Evolutionary conservation across 2,329 filamentous ascomycete genomes (phyloP).

Genomic region (Trichoderma atroviride): DNA sequence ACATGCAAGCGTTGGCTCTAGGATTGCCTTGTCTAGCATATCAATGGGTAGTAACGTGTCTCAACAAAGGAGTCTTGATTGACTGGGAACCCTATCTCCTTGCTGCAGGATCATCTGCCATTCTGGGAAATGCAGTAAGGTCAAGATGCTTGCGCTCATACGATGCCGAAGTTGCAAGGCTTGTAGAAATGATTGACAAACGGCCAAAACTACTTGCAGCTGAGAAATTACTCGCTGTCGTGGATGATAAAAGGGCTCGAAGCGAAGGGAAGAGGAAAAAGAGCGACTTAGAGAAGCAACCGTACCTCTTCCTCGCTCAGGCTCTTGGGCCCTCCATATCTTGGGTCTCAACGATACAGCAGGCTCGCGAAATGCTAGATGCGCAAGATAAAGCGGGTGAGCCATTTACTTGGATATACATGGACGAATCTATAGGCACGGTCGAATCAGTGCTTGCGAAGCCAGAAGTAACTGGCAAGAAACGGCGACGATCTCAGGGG

Average conservation of each 20-base stretch:
- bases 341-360: conserved; percentile 64
- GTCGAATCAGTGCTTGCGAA: conserved; percentile 52
- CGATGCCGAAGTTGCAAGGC: conserved; percentile 56
- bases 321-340: conserved; percentile 75
- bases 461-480: conserved; percentile 41
- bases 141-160: conserved; percentile 71
- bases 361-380: conserved; percentile 63
- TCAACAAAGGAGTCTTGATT: conserved; percentile 62
- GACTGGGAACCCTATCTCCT: conserved; percentile 83
- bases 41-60: conserved; percentile 77
- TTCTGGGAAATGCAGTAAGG: conserved; percentile 74
- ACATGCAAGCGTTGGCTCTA: conserved; percentile 90
- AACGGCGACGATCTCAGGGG: conserved; percentile 42
- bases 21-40: conserved; percentile 83
- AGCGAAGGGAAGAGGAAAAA: conserved; percentile 55
- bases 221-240: conserved; percentile 72
- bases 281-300: conserved; percentile 51
- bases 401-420: conserved; percentile 77
- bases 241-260: conserved; percentile 57
- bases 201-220: conserved; percentile 67
- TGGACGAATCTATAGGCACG: conserved; percentile 65
- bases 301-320: conserved; percentile 79
- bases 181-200: conserved; percentile 59
- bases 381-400: conserved; percentile 51
- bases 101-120: conserved; percentile 77